Base-by-base conservation (phyloP, 2,329 filamentous ascomycete genomes). In the Diaporthe australafricana region DNA sequence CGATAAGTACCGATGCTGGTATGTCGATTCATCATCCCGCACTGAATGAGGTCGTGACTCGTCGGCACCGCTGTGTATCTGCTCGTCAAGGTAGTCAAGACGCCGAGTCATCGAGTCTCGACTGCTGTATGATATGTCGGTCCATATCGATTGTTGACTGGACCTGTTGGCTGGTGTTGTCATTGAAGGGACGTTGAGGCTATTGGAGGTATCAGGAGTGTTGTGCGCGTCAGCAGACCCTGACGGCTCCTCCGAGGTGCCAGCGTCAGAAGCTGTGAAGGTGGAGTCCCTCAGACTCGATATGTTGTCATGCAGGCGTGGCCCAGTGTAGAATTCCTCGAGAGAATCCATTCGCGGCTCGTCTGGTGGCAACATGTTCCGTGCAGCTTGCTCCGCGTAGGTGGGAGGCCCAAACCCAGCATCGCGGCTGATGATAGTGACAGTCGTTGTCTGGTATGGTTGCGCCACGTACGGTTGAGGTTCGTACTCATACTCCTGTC, bases 81-180 rank as follows among this genome's bases (percentile, higher is more conserved):
- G 67, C 27, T 60, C 67, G 17, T 72, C 71, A n/a, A 70, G 57
- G 30, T 72, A 73, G 22, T 73, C 72, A n/a, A 73, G 56, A 20
- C 72, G 70, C 17, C 72, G 72, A 40, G 63, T 52, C 48, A 68
- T 56, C 6, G 72, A 73, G 47, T 73, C 72, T 55, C 72, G 65
- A 48, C 72, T 73, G 30, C 72, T 73, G 47, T 73, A 73, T 0
- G 88, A 89, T 72, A 88, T 86, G 76, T 91, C 88, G 32, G 89
- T 90, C 89, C 89, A 91, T n/a, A 84, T 82, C 1, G 88, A 89
- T 68, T 87, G 85, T 62, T 89, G 87, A 74, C 88, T 90, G 25
- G 81, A 79, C 47, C 88, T 83, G 72, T 89, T 83, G 72, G 81
- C 79, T 52, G 84, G 79, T 66, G 83, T 77, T 63, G 83, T 76